Conservation (phyloP, 2,329 filamentous ascomycete genomes). For the Sporothrix pallida region DNA sequence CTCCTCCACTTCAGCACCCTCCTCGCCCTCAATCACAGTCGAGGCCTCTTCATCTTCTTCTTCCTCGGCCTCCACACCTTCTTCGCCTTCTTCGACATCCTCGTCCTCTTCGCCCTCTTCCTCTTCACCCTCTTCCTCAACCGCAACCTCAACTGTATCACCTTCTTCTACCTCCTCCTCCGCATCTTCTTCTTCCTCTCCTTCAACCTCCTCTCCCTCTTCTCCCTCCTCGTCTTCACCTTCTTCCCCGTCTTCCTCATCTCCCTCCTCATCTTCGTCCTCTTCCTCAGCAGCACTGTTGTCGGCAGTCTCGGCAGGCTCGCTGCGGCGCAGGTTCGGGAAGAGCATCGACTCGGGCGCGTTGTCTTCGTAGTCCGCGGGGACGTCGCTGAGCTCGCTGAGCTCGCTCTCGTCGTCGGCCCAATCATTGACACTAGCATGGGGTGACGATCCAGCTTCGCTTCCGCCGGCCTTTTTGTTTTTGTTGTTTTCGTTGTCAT, state of each 20-base stretch:
- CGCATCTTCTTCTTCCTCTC: not conserved
- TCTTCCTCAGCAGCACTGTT: conserved; percentile 37
- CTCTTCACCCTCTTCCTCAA: conserved; percentile 25
- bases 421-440: conserved; percentile 67
- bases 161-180: conserved; percentile 28
- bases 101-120: conserved; percentile 24
- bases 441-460: conserved; percentile 55
- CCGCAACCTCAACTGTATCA: conserved; percentile 30
- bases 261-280: conserved; percentile 42
- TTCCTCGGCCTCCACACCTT: not conserved
- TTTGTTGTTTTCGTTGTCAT: conserved; percentile 37
- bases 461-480: conserved; percentile 42
- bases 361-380: conserved; percentile 63
- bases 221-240: conserved; percentile 39
- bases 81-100: not conserved
- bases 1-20: not conserved
- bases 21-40: conserved; percentile 12
- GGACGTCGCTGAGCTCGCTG: conserved; percentile 70
- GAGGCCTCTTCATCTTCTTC: not conserved
- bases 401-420: conserved; percentile 73
- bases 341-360: conserved; percentile 60
- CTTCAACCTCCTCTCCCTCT: not conserved
- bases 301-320: conserved; percentile 36
- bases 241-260: conserved; percentile 44
- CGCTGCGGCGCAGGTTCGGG: conserved; percentile 53